Evolutionary conservation across 208 protist genomes (phyloP), one percentile per base, ranked within the genome.

Genomic region (Acanthamoeba culbertsoni): DNA sequence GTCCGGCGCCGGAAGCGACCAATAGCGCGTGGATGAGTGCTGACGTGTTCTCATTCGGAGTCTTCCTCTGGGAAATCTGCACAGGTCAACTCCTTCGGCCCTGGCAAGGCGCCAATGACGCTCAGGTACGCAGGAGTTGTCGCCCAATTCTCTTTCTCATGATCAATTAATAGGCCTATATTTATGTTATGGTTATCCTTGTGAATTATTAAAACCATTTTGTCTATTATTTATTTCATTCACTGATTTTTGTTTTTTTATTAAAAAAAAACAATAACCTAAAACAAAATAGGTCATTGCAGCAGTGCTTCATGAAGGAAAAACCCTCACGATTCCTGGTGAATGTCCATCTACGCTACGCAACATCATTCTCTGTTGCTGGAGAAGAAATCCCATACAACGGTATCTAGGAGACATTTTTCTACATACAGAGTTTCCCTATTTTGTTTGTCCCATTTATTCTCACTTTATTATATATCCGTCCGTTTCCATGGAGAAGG

Each of bases 51-150:
- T 40, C 48, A 4, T 88, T 88, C 46, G 77, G 77, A 8, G 77
- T 88, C 46, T 88, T 88, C 48, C 77, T 88, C 1, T 88, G 77
- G 77, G 77, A 88, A 48, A 55, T 88, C 42, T 79, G 68, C 68
- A 79, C 68, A 42, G 68, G 68, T 8, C 68, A 79, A 28, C 68
- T 79, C 16, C 42, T 48, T 20, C 68, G 68, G 5, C 68, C 68
- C 18, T 79, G 68, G 68, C 35, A 48, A 26, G 68, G 68, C 42
- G 23, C 40, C 20, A 79, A 48, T 23, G 68, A 79, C 35, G 35
- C 68, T 4, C 40, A 79, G 68, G 51, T 59, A 23, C 51, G 51
- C 23, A 59, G 14, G 16, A 59, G 23, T 14, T 59, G 51, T 23
- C 14, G 51, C 16, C 23, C 23, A n/a, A 23, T 59, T 59, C 16